Base-by-base conservation (phyloP, 176 grass and related monocot genomes). In the Elaeis guineensis region DNA sequence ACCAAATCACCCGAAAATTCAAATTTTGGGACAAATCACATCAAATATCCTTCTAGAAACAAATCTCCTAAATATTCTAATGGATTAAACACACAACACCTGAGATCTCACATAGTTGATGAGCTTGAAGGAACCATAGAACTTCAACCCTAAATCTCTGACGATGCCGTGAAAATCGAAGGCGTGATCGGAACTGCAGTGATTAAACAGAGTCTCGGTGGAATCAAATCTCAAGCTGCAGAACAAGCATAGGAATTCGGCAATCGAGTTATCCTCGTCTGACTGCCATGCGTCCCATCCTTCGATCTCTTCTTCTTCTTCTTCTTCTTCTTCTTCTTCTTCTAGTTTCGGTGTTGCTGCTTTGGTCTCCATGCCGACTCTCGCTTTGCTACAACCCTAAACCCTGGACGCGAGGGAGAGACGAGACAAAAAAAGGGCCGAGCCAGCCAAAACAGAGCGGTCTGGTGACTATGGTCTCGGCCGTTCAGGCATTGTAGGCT, bases 111-210 rank as follows among this genome's bases (percentile, higher is more conserved):
- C 59, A 54, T 89, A 98, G 63, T 98, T 98, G 52, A 92, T 69
- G 57, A 92, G 84, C 79, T 79, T 98, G 64, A 98, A 76, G 21
- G 87, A 86, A 0, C 87, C 82, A 71, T 98, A 98, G 60, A 98
- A 98, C 78, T 86, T 84, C 59, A 98, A 80, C 69, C 63, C 55
- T 21, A 78, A 52, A 48, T 83, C 66, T 55, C 59, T 78, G 6
- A 83, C 78, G 53, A 86, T 28, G 16, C 17, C 2, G 32, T 73
- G 21, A 73, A 98, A 98, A 74, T 86, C 76, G 26, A 98, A 92
- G 17, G 58, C 5, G 63, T 98, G 93, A 52, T 83, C 54, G 14
- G 50, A 50, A 30, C 19, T 63, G 75, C 93, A 92, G 67, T 98
- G 93, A 50, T 71, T 30, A 35, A 92, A 98, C 6, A 92, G 59